These are phyloP conservation scores for Aspergillus fructus DNA, from an alignment of 2,329 filamentous ascomycete species.

Conservation along the genomic window DNA sequence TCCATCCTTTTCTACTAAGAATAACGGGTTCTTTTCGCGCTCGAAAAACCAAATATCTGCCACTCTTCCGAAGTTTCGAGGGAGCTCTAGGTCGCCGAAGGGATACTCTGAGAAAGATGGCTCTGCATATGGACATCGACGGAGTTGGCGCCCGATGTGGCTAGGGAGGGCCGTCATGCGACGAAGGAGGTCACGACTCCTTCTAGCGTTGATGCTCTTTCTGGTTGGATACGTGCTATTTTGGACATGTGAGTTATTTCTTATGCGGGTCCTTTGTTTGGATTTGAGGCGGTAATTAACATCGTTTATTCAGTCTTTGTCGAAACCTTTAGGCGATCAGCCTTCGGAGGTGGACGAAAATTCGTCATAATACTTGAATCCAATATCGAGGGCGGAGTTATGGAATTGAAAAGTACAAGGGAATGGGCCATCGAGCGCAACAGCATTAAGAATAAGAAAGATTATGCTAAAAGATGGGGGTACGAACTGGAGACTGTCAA, in stretches of 20 bases:
- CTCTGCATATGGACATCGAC: slow-evolving; percentile 60
- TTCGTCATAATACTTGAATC: slow-evolving; percentile 91
- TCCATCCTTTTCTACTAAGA: slow-evolving; percentile 75
- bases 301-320: slow-evolving; percentile 49
- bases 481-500: slow-evolving; percentile 96
- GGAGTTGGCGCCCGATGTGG: slow-evolving; percentile 33
- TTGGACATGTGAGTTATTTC: slow-evolving; percentile 63
- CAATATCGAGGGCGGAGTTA: slow-evolving; percentile 93
- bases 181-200: slow-evolving; percentile 63
- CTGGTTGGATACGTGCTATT: slow-evolving; percentile 67
- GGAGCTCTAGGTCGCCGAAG: slow-evolving; percentile 32
- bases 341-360: slow-evolving; percentile 81
- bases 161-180: slow-evolving; percentile 56
- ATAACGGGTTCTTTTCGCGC: slow-evolving; percentile 82
- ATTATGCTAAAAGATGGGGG: slow-evolving; percentile 83
- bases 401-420: slow-evolving; percentile 97
- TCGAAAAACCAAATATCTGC: slow-evolving; percentile 80
- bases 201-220: slow-evolving; percentile 61
- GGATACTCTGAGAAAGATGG: slow-evolving; percentile 70
- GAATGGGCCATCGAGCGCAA: slow-evolving; percentile 99
- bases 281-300: neutral
- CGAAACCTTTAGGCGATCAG: slow-evolving; percentile 66
- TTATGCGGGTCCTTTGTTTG: neutral
- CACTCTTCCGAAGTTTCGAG: slow-evolving; percentile 72
- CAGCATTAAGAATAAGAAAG: slow-evolving; percentile 91